Evolutionary conservation across 768 basidiomycete genomes (phyloP).

Genomic region (Collybiopsis luxurians): DNA sequence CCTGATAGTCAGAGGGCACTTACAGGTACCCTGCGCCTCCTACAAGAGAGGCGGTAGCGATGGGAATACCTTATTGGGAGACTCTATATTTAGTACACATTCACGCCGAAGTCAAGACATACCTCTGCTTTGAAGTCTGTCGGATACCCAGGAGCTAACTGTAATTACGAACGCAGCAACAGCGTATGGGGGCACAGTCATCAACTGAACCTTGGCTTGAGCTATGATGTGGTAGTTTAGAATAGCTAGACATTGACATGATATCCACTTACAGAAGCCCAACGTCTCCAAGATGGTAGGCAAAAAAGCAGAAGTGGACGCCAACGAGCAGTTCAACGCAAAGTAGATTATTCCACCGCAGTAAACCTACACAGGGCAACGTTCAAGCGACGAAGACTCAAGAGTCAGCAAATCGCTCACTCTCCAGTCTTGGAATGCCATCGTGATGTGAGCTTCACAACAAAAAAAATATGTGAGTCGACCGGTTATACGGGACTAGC

Average conservation of each 20-base stretch:
- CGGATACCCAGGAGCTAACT: constrained; percentile 57
- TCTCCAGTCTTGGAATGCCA: constrained; percentile 74
- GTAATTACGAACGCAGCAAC: constrained; percentile 65
- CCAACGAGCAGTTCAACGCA: constrained; percentile 70
- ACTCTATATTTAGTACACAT: constrained; percentile 28
- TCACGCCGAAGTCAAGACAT: constrained; percentile 11
- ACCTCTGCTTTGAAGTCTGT: constrained; percentile 62
- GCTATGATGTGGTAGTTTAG: constrained; percentile 34
- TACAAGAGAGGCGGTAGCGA: constrained; percentile 40
- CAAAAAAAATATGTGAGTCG: neutral
- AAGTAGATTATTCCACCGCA: constrained; percentile 73
- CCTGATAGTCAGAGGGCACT: constrained; percentile 15
- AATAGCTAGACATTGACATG: constrained; percentile 20
- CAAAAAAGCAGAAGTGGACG: constrained; percentile 80
- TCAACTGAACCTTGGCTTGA: constrained; percentile 63
- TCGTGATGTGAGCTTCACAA: constrained; percentile 51
- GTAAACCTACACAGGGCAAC: constrained; percentile 43
- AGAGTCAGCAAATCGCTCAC: constrained; percentile 26
- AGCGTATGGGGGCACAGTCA: constrained; percentile 82
- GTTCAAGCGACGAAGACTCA: neutral
- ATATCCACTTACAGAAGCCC: constrained; percentile 60
- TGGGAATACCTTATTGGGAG: constrained; percentile 36
- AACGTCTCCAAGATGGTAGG: constrained; percentile 79
- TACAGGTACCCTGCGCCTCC: constrained; percentile 65
- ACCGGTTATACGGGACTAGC: neutral